Conservation (phyloP, 148 eudicot species). For the Simmondsia chinensis region DNA sequence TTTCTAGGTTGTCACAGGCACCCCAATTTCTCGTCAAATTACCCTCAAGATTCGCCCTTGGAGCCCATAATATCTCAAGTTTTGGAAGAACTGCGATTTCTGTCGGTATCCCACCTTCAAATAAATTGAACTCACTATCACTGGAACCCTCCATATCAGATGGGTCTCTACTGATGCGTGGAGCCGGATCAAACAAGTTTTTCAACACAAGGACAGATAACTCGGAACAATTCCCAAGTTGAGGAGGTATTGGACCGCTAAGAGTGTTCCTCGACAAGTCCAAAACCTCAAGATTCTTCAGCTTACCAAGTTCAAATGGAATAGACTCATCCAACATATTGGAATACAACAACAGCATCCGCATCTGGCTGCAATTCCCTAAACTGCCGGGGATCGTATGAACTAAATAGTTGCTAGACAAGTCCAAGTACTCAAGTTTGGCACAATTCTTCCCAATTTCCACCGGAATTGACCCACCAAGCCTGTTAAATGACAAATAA, state of each 20-base stretch:
- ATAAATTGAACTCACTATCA: slow-evolving; percentile 22
- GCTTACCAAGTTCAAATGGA: slow-evolving; percentile 41
- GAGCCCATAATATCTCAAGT: slow-evolving; percentile 51
- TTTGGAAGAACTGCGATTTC: slow-evolving; percentile 33
- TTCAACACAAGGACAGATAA: slow-evolving; percentile 50
- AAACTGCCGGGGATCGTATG: slow-evolving; percentile 40
- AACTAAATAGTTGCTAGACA: slow-evolving; percentile 39
- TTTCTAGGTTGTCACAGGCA: slow-evolving; percentile 15
- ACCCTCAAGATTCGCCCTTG: slow-evolving; percentile 31
- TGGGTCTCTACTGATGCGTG: slow-evolving; percentile 1
- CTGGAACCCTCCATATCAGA: not conserved
- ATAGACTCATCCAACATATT: slow-evolving; percentile 36
- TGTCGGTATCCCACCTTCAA: slow-evolving; percentile 37
- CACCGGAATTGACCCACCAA: slow-evolving; percentile 31
- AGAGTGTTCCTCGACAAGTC: slow-evolving; percentile 54
- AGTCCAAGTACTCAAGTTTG: slow-evolving; percentile 38
- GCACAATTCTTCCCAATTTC: slow-evolving; percentile 28
- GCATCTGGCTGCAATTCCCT: slow-evolving; percentile 39
- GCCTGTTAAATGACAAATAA: slow-evolving; percentile 40
- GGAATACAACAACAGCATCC: slow-evolving; percentile 36
- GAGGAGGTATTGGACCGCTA: slow-evolving; percentile 34
- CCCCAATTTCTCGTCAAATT: slow-evolving; percentile 32
- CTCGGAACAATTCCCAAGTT: slow-evolving; percentile 35
- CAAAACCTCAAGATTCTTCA: slow-evolving; percentile 41
- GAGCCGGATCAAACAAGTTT: slow-evolving; percentile 12